phyloP scores from a whole-genome alignment of 108 stramenopile genomes.

The Nannochloropsis oceanica region DNA sequence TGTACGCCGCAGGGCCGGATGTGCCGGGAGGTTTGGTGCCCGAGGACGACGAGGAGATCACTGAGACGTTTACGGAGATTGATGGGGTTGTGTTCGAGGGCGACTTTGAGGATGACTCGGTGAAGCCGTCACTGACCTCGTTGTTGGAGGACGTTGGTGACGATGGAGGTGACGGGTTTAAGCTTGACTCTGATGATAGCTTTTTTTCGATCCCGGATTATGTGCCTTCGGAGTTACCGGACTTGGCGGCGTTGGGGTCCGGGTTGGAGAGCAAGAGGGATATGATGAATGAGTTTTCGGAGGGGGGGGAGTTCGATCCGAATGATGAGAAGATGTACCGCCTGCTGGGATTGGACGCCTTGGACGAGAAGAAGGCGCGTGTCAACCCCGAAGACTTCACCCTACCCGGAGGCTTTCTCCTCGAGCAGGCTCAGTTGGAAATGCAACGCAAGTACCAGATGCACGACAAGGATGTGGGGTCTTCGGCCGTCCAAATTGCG shows the following conservation, averaged over 20 bases:
- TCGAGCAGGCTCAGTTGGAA: conserved; percentile 32
- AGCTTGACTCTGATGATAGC: not conserved
- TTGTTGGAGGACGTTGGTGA: not conserved
- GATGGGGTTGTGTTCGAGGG: not conserved
- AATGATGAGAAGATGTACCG: not conserved
- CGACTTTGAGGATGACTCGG: not conserved
- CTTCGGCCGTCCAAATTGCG: conserved; percentile 79
- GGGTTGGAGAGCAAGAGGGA: not conserved
- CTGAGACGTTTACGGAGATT: not conserved
- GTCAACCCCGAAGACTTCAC: not conserved
- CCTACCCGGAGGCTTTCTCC: not conserved
- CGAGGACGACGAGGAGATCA: not conserved
- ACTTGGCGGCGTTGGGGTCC: not conserved
- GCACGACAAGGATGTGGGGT: conserved; percentile 70
- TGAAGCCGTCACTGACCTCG: not conserved
- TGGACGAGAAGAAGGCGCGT: not conserved
- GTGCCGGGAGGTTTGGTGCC: not conserved
- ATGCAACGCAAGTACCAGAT: conserved; percentile 49
- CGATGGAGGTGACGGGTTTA: not conserved
- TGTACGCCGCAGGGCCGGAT: not conserved
- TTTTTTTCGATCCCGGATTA: not conserved
- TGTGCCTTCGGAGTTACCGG: not conserved
- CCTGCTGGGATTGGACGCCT: not conserved
- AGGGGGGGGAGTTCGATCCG: not conserved
- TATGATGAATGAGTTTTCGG: not conserved